A percentile compares a stretch with the other conserved stretches of the same genome.
Conservation (phyloP, 139 green algal species). For the Chlamydomonas sp. region DNA sequence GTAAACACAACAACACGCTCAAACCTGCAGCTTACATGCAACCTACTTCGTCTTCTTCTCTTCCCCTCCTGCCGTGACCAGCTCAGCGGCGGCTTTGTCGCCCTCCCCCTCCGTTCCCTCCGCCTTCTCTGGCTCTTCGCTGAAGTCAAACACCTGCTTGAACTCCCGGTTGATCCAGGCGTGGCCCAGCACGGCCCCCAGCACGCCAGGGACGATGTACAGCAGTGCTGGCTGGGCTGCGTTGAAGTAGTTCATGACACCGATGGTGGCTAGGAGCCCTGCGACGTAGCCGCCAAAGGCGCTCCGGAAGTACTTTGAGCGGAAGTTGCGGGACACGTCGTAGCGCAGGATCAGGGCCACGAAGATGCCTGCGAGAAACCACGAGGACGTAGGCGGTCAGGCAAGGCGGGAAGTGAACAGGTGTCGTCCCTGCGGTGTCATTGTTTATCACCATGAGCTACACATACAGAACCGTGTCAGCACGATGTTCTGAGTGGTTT, state of each 20-base stretch:
- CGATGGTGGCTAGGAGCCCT: constrained; percentile 88
- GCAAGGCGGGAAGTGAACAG: background rate
- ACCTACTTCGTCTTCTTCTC: too few relatives aligned
- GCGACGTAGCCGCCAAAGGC: constrained; percentile 87
- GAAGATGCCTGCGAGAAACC: constrained; percentile 88
- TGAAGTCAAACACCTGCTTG: constrained; percentile 32
- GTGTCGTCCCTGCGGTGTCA: background rate
- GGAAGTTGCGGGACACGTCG: constrained; percentile 67
- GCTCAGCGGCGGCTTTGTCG: background rate
- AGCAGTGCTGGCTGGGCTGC: constrained; percentile 96
- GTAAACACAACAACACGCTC: too few relatives aligned
- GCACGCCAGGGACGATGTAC: constrained; percentile 97
- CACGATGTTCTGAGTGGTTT: too few relatives aligned
- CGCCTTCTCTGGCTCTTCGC: constrained; percentile 5
- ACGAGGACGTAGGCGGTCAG: too few relatives aligned
- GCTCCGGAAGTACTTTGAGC: constrained; percentile 64
- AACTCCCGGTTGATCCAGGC: constrained; percentile 71
- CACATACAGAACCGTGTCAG: too few relatives aligned
- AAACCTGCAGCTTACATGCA: too few relatives aligned
- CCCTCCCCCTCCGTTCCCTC: background rate
- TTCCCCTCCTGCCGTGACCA: too few relatives aligned
- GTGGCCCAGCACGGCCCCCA: constrained; percentile 74
- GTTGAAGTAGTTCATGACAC: constrained; percentile 98
- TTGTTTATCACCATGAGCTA: too few relatives aligned
- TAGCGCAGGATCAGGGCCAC: constrained; percentile 95